phyloP scores from a whole-genome alignment of 768 basidiomycete species.

The Russula griseocarnosa region DNA sequence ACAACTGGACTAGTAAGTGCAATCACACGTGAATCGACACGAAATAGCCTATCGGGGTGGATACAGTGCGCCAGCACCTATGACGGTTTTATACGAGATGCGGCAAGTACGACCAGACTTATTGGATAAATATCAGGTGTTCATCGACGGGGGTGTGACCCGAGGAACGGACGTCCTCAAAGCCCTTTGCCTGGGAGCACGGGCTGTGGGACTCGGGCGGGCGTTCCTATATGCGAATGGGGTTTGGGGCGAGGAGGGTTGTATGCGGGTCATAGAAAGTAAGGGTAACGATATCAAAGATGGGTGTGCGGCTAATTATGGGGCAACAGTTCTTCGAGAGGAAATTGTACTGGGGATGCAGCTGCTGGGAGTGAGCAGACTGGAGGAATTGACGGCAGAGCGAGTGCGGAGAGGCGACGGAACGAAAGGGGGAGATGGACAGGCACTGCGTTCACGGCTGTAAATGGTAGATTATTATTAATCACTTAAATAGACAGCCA shows the following conservation, averaged over 20 bases:
- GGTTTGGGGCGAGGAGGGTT: slow-evolving; percentile 37
- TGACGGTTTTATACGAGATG: slow-evolving; percentile 45
- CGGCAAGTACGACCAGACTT: slow-evolving; percentile 41
- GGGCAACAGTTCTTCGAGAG: slow-evolving; percentile 37
- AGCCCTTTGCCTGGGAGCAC: slow-evolving; percentile 48
- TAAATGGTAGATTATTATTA: neutral
- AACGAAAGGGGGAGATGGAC: neutral
- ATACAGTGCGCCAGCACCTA: slow-evolving; percentile 40
- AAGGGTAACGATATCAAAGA: slow-evolving; percentile 5
- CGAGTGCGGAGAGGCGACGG: slow-evolving; percentile 34
- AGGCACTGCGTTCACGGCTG: slow-evolving; percentile 6
- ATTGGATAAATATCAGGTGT: slow-evolving; percentile 39
- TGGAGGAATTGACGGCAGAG: slow-evolving; percentile 39
- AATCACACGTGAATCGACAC: neutral
- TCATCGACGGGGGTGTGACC: slow-evolving; percentile 46
- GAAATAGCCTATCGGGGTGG: neutral
- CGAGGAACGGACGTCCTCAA: slow-evolving; percentile 49
- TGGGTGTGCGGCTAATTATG: neutral
- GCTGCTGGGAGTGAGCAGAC: slow-evolving; percentile 40
- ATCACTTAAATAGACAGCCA: neutral
- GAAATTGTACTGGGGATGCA: slow-evolving; percentile 43
- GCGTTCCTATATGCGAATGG: slow-evolving; percentile 43
- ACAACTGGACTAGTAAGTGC: slow-evolving; percentile 42
- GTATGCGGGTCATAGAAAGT: slow-evolving; percentile 32
- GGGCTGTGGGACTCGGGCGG: slow-evolving; percentile 44